Percentiles rank a stretch among this genome's conserved stretches.
phyloP scores from a whole-genome alignment of 768 basidiomycete genomes.

The Tricholoma furcatifolium region DNA sequence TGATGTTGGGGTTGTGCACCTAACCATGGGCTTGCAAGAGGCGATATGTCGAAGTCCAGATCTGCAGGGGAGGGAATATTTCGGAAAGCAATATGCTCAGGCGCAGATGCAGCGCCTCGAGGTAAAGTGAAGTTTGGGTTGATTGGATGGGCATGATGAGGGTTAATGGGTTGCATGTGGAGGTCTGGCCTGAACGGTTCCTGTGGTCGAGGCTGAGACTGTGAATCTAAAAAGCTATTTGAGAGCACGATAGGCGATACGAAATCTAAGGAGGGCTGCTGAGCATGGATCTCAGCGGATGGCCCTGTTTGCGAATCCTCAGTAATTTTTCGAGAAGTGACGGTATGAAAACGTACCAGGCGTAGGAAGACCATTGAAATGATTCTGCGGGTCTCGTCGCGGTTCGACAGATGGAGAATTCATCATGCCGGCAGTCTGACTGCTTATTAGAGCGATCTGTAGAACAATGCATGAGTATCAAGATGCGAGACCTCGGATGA shows the following conservation, averaged over 20 bases:
- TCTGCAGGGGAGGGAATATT: constrained; percentile 48
- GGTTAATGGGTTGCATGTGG: constrained; percentile 19
- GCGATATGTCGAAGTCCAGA: constrained; percentile 73
- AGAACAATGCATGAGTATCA: neutral
- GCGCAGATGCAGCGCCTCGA: constrained; percentile 57
- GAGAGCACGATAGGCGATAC: constrained; percentile 61
- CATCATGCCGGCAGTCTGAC: constrained; percentile 37
- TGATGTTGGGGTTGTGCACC: constrained; percentile 54
- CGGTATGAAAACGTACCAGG: constrained; percentile 46
- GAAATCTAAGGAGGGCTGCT: constrained; percentile 53
- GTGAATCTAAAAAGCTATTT: constrained; percentile 29
- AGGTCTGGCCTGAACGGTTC: constrained; percentile 18
- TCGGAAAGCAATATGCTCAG: constrained; percentile 71
- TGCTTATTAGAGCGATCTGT: constrained; percentile 70
- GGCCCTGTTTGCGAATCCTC: constrained; percentile 37
- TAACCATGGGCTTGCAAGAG: constrained; percentile 80
- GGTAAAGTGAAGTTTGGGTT: constrained; percentile 15
- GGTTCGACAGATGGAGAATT: constrained; percentile 29
- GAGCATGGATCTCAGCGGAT: constrained; percentile 66
- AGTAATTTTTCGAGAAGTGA: neutral
- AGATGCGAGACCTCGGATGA: neutral
- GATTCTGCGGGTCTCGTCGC: constrained; percentile 27
- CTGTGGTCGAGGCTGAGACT: constrained; percentile 16
- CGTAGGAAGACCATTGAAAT: constrained; percentile 61
- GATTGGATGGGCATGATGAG: constrained; percentile 18